phyloP scores from a whole-genome alignment of 352 stramenopile genomes.

The Pythium folliculosum region DNA sequence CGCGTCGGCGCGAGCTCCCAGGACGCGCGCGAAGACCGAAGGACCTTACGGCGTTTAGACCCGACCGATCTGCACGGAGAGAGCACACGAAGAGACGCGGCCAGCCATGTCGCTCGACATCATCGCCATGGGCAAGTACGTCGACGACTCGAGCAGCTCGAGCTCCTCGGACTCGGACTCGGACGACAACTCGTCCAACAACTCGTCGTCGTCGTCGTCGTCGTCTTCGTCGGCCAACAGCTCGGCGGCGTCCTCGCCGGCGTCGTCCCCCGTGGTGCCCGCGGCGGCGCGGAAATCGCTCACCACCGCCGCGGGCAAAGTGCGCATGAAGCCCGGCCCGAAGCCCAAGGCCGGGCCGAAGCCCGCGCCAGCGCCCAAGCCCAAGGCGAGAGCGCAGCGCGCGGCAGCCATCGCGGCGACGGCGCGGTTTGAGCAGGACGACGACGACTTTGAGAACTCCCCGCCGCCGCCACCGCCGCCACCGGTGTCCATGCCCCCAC shows the following conservation, averaged over 20 bases:
- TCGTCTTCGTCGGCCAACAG: conserved; percentile 31
- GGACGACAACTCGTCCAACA: conserved; percentile 47
- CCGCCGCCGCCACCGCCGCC: conserved; percentile 23
- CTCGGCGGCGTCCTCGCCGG: conserved; percentile 29
- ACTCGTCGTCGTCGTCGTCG: conserved; percentile 44
- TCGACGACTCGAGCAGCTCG: conserved; percentile 74
- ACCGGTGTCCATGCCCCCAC: conserved; percentile 31
- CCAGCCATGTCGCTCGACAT: conserved; percentile 70
- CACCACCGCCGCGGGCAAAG: conserved; percentile 19
- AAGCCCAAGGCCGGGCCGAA: conserved; percentile 14
- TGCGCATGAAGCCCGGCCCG: conserved; percentile 22
- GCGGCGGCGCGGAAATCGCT: conserved; percentile 25
- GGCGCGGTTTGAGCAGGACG: conserved; percentile 20
- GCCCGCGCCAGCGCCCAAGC: background rate
- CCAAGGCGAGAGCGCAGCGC: conserved; percentile 18
- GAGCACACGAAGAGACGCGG: background rate
- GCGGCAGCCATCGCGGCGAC: conserved; percentile 17
- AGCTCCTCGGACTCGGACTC: conserved; percentile 72
- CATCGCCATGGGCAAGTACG: conserved; percentile 78
- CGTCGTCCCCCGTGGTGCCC: conserved; percentile 20
- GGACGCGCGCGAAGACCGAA: background rate
- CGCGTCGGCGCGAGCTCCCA: background rate
- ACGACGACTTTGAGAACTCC: conserved; percentile 17
- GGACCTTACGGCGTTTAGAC: too few species aligned
- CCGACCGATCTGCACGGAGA: background rate